Evolutionary conservation across 495 filamentous ascomycete genomes (phyloP).

Genomic region (Talaromyces proteolyticus): DNA sequence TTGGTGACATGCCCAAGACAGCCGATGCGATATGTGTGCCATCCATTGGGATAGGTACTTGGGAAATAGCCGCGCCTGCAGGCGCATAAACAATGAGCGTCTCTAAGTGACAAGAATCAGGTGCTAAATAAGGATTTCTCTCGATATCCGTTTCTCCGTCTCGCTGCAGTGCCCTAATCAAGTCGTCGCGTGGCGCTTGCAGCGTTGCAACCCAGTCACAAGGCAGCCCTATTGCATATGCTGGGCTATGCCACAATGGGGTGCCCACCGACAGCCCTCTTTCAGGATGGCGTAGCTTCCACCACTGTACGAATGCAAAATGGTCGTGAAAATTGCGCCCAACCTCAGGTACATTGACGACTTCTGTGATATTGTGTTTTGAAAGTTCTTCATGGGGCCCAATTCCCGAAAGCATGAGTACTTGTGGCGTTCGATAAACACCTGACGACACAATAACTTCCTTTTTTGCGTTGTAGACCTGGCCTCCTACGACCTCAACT

Average conservation of each 20-base stretch:
- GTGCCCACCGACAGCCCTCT: constrained; percentile 23
- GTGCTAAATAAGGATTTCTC: constrained; percentile 8
- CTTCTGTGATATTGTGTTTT: constrained; percentile 38
- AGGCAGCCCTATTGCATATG: constrained; percentile 22
- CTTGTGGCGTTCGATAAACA: constrained; percentile 38
- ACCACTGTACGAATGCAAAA: constrained; percentile 25
- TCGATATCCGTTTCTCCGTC: constrained; percentile 19
- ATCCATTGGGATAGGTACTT: constrained; percentile 23
- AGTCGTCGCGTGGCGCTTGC: constrained; percentile 7
- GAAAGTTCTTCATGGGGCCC: constrained; percentile 37
- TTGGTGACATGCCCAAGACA: constrained; percentile 25
- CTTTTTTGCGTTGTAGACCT: constrained; percentile 18
- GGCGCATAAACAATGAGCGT: constrained; percentile 24
- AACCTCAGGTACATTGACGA: constrained; percentile 40
- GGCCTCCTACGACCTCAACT: constrained; percentile 20
- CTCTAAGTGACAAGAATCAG: constrained; percentile 8
- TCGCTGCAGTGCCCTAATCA: constrained; percentile 22
- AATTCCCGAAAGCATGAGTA: constrained; percentile 44
- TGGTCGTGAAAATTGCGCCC: constrained; percentile 57
- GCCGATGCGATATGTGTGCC: constrained; percentile 27
- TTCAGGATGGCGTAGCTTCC: constrained; percentile 31
- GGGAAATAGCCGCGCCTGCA: constrained; percentile 8
- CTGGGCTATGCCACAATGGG: constrained; percentile 19
- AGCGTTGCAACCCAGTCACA: constrained; percentile 17
- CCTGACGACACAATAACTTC: constrained; percentile 42